Percentiles rank a stretch among this genome's conserved stretches.
These are phyloP conservation scores for Mucor saturninus DNA, from an alignment of 371 early-diverging fungal genomes.

Conservation along the genomic window DNA sequence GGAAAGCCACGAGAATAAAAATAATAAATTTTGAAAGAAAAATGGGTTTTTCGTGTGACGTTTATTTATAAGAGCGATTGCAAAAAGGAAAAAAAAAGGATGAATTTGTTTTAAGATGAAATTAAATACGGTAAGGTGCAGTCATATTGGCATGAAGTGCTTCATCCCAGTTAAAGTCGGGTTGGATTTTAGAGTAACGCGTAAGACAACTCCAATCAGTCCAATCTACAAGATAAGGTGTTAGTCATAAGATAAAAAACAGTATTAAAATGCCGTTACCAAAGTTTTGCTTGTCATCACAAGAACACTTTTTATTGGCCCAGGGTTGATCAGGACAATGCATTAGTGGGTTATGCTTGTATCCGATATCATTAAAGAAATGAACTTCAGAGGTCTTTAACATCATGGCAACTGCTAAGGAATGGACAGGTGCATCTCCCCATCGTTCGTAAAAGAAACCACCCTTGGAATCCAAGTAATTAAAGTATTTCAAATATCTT, in stretches of 20 bases:
- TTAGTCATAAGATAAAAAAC: background rate
- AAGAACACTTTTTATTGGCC: slow-evolving; percentile 58
- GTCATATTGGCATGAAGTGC: slow-evolving; percentile 31
- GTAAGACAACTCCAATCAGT: slow-evolving; percentile 45
- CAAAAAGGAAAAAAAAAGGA: background rate
- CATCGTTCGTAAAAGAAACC: slow-evolving; percentile 92
- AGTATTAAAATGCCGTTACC: slow-evolving; percentile 71
- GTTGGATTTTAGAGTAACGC: slow-evolving; percentile 29
- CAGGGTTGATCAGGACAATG: slow-evolving; percentile 72
- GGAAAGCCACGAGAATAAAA: slow-evolving; percentile 1
- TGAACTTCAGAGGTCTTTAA: slow-evolving; percentile 80
- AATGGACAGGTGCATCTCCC: slow-evolving; percentile 84
- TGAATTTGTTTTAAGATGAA: background rate
- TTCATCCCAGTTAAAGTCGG: slow-evolving; percentile 40
- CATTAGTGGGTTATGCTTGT: slow-evolving; percentile 69
- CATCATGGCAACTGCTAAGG: slow-evolving; percentile 86
- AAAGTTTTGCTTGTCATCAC: slow-evolving; percentile 51
- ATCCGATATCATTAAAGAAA: slow-evolving; percentile 92
- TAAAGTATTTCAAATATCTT: slow-evolving; percentile 78
- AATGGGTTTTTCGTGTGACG: background rate
- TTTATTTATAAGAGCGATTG: background rate
- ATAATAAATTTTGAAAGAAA: slow-evolving; percentile 3
- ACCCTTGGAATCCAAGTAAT: slow-evolving; percentile 78
- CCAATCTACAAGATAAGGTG: slow-evolving; percentile 33
- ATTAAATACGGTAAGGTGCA: slow-evolving; percentile 27